Base-by-base conservation (phyloP, 345 rosid genomes). In the Melastoma malabathricum region DNA sequence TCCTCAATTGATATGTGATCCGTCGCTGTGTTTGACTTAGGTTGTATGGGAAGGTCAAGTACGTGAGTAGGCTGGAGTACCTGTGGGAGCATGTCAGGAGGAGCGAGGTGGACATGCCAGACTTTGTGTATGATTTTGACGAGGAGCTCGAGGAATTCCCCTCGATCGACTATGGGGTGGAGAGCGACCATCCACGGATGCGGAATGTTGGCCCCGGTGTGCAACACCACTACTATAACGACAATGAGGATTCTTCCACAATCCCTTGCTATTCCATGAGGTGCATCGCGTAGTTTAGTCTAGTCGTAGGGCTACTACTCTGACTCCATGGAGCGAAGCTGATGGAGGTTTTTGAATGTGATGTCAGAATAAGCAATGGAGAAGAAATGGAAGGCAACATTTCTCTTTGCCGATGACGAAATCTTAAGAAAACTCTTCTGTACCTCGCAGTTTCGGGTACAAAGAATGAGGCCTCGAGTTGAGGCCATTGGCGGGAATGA, bases 11-110 rank as follows among this genome's bases (percentile, higher is more conserved):
- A 34, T 9, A 12, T 9, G 10, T 34, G 41, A 34, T 6, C 41
- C 9, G 41, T 34, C 12, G 2, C 1, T 34, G 41, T 34, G 41
- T 34, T 34, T 9, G 18, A 17, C 12, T 53, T 78, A 77, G 87
- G 64, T 63, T 84, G 25, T 74, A 81, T 25, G 20, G 61, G 56
- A 83, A 83, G 73, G 44, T 83, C 2, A 75, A 52, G 63, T 80
- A 75, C 10, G 59, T 74, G 65, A 74, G 38, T 47, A 56, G 93
- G 58, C 45, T 80, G 53, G 87, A 73, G 61, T 80, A 77, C 63
- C 50, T 78, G 43, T 78, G 87, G 88, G 76, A 78, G 23, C 76
- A 78, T 7, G 74, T 78, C 39, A 70, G 72, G 70, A 76, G 87
- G 70, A 67, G 53, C n/a, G 88, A 72, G 81, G 64, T 74, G 16